Percentiles rank a stretch among this genome's conserved stretches.
Conservation (phyloP, 1,284 basidiomycete species). For the Caloboletus firmus region DNA sequence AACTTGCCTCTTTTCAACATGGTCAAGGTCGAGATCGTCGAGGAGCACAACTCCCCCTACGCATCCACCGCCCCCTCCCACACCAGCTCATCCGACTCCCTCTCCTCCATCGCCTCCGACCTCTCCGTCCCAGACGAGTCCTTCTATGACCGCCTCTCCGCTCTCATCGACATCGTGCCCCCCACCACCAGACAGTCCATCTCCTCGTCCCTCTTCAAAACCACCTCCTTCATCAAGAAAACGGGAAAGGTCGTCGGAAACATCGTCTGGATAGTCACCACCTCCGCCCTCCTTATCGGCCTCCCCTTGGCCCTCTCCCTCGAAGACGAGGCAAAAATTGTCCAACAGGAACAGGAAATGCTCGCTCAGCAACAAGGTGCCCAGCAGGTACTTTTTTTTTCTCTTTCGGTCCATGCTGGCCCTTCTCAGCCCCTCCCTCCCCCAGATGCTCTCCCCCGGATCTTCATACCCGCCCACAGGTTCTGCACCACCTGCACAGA, state of each 20-base stretch:
- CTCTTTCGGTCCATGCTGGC: neutral
- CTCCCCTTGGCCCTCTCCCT: constrained; percentile 90
- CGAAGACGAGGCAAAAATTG: constrained; percentile 94
- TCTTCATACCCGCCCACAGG: constrained; percentile 52
- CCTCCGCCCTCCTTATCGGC: constrained; percentile 89
- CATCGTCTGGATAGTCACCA: constrained; percentile 93
- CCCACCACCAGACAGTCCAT: constrained; percentile 84
- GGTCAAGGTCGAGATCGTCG: constrained; percentile 85
- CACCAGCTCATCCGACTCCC: constrained; percentile 65
- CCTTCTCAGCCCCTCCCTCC: constrained; percentile 16
- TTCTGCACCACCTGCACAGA: constrained; percentile 49
- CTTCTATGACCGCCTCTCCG: constrained; percentile 84
- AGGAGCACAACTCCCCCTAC: constrained; percentile 75
- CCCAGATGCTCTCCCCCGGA: constrained; percentile 64
- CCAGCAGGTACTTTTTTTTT: constrained; percentile 67
- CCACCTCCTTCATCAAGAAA: constrained; percentile 63
- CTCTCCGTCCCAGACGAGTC: constrained; percentile 68
- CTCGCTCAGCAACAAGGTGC: constrained; percentile 90
- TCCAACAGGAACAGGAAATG: constrained; percentile 94
- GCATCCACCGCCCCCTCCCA: constrained; percentile 64
- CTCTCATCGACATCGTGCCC: constrained; percentile 93
- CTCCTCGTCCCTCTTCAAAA: constrained; percentile 56
- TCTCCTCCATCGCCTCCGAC: constrained; percentile 74
- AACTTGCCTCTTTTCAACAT: constrained; percentile 40
- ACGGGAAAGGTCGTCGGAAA: constrained; percentile 78